These are phyloP conservation scores for Jamesozyma rosinii DNA, from an alignment of 805 yeast species.

Conservation along the genomic window DNA sequence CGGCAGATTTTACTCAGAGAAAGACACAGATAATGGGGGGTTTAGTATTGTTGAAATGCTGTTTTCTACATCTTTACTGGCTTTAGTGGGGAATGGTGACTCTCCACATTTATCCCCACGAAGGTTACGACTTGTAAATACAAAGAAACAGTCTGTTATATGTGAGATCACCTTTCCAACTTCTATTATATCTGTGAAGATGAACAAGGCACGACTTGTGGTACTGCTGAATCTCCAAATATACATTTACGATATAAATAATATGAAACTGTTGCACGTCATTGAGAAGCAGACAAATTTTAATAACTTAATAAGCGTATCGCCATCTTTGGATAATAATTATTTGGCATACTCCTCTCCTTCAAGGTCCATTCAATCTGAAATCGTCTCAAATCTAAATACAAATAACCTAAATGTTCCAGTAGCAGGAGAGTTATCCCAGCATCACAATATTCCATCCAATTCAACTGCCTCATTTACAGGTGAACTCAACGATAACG, in stretches of 20 bases:
- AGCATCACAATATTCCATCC: neutral
- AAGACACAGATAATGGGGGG: conserved; percentile 34
- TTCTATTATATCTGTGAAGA: conserved; percentile 47
- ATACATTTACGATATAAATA: conserved; percentile 61
- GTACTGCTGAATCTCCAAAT: conserved; percentile 57
- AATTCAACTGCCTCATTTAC: neutral
- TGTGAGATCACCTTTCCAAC: conserved; percentile 67
- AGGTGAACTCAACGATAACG: conserved; percentile 33
- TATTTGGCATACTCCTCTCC: conserved; percentile 57
- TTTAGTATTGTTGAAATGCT: conserved; percentile 65
- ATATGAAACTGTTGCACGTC: conserved; percentile 49
- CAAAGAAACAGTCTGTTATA: conserved; percentile 48
- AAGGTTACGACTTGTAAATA: conserved; percentile 69
- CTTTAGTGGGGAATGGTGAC: conserved; percentile 63
- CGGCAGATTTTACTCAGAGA: conserved; percentile 40
- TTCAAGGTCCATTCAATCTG: conserved; percentile 33
- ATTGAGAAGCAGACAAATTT: conserved; percentile 1
- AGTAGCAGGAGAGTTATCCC: neutral
- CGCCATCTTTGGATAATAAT: conserved; percentile 44
- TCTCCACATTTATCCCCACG: conserved; percentile 65
- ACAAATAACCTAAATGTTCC: conserved; percentile 21
- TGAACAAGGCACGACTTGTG: conserved; percentile 55
- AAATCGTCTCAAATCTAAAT: conserved; percentile 22
- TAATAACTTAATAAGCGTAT: conserved; percentile 42
- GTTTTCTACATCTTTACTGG: conserved; percentile 58